Conservation (phyloP, 1,139 yeast genomes). For the Scheffersomyces titani region DNA sequence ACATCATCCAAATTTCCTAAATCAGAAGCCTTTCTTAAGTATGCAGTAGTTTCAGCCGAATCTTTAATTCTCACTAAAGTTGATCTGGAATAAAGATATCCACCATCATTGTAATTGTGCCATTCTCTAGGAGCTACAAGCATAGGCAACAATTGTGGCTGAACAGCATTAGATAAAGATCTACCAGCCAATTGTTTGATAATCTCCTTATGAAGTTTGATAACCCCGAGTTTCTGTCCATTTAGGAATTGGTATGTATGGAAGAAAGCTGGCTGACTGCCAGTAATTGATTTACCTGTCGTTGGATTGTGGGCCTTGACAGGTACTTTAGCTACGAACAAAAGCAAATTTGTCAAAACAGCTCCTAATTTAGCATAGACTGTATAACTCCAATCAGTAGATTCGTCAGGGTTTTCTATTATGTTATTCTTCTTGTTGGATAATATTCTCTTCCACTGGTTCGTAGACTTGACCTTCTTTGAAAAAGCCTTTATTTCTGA, state of each 20-base stretch:
- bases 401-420: slow-evolving; percentile 29
- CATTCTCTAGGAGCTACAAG: slow-evolving; percentile 85
- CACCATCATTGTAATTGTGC: slow-evolving; percentile 81
- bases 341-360: slow-evolving; percentile 66
- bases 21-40: slow-evolving; percentile 80
- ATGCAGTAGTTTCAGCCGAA: slow-evolving; percentile 88
- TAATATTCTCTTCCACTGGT: slow-evolving; percentile 46
- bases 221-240: slow-evolving; percentile 81
- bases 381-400: slow-evolving; percentile 46
- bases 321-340: slow-evolving; percentile 80
- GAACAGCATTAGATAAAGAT: slow-evolving; percentile 64
- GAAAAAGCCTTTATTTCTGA: slow-evolving; percentile 55
- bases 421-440: slow-evolving; percentile 32
- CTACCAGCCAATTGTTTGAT: slow-evolving; percentile 69
- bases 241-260: slow-evolving; percentile 81
- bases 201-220: slow-evolving; percentile 72
- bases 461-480: slow-evolving; percentile 26
- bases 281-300: slow-evolving; percentile 64
- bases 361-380: slow-evolving; percentile 84
- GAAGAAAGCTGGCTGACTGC: slow-evolving; percentile 86
- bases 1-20: slow-evolving; percentile 65
- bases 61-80: slow-evolving; percentile 75
- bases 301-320: slow-evolving; percentile 80
- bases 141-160: slow-evolving; percentile 94
- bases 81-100: slow-evolving; percentile 67